Base-by-base conservation (phyloP, 2,329 filamentous ascomycete genomes). In the Fusarium nurragi region DNA sequence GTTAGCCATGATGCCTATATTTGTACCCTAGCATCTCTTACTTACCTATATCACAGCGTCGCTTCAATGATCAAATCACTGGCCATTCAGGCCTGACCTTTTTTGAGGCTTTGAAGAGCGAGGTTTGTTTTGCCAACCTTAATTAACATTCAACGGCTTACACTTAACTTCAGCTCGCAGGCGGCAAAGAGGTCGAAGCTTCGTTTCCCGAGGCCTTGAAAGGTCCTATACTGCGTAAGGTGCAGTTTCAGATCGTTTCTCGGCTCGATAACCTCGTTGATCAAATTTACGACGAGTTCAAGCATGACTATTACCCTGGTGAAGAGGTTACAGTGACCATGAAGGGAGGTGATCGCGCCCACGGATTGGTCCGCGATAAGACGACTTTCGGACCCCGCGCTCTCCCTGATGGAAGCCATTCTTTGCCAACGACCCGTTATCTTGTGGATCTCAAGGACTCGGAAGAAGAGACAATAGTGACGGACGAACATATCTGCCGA, bases 21-120 rank as follows among this genome's bases (percentile, higher is more conserved):
- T 57, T 8, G 9, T 13, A n/a, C 25, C 46, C 10, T 41, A 51
- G 48, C 38, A 39, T 36, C 41, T 43, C 38, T 39, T 36, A 38
- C 72, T 71, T 51, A 73, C 59, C 40, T 50, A 49, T 59, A 46
- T 26, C 45, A 39, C 70, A 94, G 89, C 92, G 89, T 74, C 88
- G 90, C 53, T 99, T 98, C 77, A 97, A 96, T 61, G 97, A 96
- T 78, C 92, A 97, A 75, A 96, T 98, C 67, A 97, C 93, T 13
- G 95, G 95, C 51, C 94, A 97, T 76, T 96, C 93, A 26, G 90
- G 90, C 50, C 83, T 97, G 67, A 94, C 88, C 5, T 99, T 96
- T 77, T 97, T 97, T 73, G 93, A 97, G 69, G 95, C 95, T 23
- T 85, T 94, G 26, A 88, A 92, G 77, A 97, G 93, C 79, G 93